These are phyloP conservation scores for Liquidambar formosana DNA, from an alignment of 164 flowering plant species.

Conservation along the genomic window DNA sequence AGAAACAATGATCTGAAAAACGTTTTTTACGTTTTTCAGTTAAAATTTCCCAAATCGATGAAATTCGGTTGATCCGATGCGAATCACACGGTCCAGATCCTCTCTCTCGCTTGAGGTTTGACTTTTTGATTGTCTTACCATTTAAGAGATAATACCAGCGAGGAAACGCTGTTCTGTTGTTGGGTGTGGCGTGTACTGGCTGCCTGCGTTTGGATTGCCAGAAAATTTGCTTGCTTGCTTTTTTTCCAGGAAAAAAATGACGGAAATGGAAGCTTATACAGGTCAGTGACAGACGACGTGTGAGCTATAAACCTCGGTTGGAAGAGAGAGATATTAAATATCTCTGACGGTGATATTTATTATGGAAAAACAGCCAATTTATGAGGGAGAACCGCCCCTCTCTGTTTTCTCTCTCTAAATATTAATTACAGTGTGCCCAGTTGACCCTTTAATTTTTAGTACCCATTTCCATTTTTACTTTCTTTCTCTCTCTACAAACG, in stretches of 20 bases:
- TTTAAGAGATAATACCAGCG: background rate
- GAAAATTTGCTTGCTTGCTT: background rate
- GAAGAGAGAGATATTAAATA: background rate
- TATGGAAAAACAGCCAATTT: background rate
- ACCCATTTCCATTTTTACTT: background rate
- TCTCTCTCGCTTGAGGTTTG: too few relatives aligned
- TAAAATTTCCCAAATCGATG: too few relatives aligned
- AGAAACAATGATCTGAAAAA: too few relatives aligned
- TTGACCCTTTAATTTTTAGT: background rate
- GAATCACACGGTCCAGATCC: too few relatives aligned
- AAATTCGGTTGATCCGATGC: too few relatives aligned
- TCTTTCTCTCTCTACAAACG: background rate
- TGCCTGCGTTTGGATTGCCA: constrained; percentile 3
- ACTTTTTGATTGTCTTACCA: too few relatives aligned
- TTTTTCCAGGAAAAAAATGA: background rate
- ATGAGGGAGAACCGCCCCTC: background rate
- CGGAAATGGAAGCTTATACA: background rate
- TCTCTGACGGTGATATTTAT: constrained; percentile 4
- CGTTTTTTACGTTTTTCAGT: too few relatives aligned
- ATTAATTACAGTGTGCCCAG: constrained; percentile 6
- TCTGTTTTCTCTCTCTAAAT: background rate
- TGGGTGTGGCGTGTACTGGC: too few relatives aligned
- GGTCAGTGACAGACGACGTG: background rate
- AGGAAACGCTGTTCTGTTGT: background rate
- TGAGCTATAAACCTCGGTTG: background rate